A percentile compares a stretch with the other conserved stretches of the same genome.
Evolutionary conservation across 768 basidiomycete genomes (phyloP).

Genomic region (Tylopilus balloui): DNA sequence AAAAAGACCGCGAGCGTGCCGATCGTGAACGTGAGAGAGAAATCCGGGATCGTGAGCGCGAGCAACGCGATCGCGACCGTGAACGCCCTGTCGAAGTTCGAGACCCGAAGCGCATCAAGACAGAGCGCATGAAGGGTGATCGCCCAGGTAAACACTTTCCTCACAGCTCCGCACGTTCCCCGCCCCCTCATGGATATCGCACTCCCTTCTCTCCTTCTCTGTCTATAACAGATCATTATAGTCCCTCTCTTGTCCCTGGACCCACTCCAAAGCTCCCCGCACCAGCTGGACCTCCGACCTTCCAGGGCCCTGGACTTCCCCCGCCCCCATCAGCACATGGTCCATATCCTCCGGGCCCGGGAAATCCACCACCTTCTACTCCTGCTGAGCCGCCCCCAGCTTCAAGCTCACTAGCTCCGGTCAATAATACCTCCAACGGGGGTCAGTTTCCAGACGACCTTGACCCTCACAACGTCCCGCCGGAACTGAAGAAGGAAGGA

Average conservation of each 20-base stretch:
- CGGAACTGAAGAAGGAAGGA: slow-evolving; percentile 54
- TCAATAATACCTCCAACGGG: slow-evolving; percentile 27
- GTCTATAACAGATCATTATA: slow-evolving; percentile 33
- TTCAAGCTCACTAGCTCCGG: slow-evolving; percentile 24
- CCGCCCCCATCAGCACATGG: slow-evolving; percentile 31
- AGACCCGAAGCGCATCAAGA: slow-evolving; percentile 60
- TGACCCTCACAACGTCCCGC: slow-evolving; percentile 32
- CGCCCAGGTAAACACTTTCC: slow-evolving; percentile 37
- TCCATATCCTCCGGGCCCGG: slow-evolving; percentile 31
- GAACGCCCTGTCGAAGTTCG: slow-evolving; percentile 45
- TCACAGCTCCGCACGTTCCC: slow-evolving; percentile 25
- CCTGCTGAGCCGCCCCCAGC: slow-evolving; percentile 23
- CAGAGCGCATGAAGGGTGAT: slow-evolving; percentile 44
- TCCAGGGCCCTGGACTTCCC: slow-evolving; percentile 35
- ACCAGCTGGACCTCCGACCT: slow-evolving; percentile 28
- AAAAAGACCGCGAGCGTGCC: slow-evolving; percentile 38
- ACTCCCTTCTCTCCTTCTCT: slow-evolving; percentile 21
- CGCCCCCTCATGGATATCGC: slow-evolving; percentile 33
- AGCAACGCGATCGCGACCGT: slow-evolving; percentile 42
- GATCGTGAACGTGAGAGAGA: slow-evolving; percentile 39
- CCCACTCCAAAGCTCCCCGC: slow-evolving; percentile 37
- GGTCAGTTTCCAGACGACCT: slow-evolving; percentile 34
- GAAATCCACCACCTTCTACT: slow-evolving; percentile 30
- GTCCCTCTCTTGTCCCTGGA: slow-evolving; percentile 35
- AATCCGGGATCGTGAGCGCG: slow-evolving; percentile 33